Conservation (phyloP, 495 filamentous ascomycete genomes). For the Lepraria neglecta region DNA sequence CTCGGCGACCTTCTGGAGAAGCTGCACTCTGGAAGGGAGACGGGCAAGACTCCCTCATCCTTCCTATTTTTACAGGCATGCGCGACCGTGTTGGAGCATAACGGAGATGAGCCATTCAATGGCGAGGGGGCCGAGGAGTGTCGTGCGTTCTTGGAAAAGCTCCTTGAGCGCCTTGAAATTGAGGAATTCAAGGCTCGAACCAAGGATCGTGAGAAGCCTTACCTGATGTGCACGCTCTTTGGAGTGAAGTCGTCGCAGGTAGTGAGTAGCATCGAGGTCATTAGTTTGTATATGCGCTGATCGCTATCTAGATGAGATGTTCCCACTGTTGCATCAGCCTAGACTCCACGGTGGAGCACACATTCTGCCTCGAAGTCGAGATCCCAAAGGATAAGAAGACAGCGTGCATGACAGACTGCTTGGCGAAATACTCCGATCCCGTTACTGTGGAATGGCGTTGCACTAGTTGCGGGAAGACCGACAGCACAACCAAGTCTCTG, state of each 20-base stretch:
- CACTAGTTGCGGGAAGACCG: not conserved
- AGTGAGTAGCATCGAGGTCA: not conserved
- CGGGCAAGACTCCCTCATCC: not conserved
- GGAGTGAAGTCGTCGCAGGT: not conserved
- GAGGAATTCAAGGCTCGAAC: not conserved
- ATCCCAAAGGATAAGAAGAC: not conserved
- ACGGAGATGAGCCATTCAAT: not conserved
- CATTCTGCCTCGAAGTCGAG: not conserved
- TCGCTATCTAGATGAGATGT: not conserved
- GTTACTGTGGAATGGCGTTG: not conserved
- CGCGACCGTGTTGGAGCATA: not conserved
- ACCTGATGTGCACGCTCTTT: not conserved
- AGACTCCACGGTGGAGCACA: not conserved
- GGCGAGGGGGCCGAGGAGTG: not conserved
- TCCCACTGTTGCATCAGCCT: not conserved
- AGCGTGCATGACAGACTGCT: not conserved
- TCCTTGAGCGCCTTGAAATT: not conserved
- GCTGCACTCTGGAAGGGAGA: not conserved
- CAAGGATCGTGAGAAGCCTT: not conserved
- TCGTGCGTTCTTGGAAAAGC: not conserved
- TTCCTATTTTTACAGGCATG: constrained; percentile 3
- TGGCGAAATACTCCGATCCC: not conserved
- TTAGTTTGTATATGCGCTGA: not conserved
- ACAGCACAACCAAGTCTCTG: not conserved
- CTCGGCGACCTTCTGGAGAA: constrained; percentile 1